Evolutionary conservation across 495 filamentous ascomycete genomes (phyloP), one percentile per base, ranked within the genome.

Genomic region (Xylaria telfairii): DNA sequence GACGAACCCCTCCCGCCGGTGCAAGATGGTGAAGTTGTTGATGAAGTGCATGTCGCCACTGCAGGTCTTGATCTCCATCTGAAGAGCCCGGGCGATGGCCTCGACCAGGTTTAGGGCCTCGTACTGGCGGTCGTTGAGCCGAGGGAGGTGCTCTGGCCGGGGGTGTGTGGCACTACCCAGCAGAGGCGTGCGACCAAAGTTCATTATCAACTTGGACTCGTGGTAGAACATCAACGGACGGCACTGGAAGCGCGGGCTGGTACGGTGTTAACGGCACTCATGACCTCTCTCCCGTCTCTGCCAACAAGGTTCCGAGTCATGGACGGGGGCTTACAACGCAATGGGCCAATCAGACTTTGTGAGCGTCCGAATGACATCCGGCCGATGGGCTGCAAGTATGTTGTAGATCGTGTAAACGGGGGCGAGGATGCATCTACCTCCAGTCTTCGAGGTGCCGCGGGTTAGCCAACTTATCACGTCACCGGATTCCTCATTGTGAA

Each of bases 1-100:
- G 61, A 83, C 80, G 71, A 91, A 92, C 63, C 84, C 88, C 71
- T 89, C 85, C 53, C 90, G 87, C 41, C 85, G 87, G 80, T 94
- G 92, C 67, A 93, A 84, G 60, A 93, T 80, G 42, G 86, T 86
- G 54, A 93, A 81, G 75, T 94, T 94, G 78, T 94, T 93, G 79
- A 92, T 87, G 78, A 91, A 92, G 72, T 90, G 89, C 69, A 94
- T 86, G 79, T 94, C 92, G 24, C 92, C 92, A 26, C 85, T 83
- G 70, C 86, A 80, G 5, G 81, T 83, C 68, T 81, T 78, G 56
- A 90, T 81, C 70, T 85, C 84, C 32, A 90, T 68, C 67, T 85
- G 81, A 67, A 88, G 84, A 49, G 88, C 86, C 67, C 79, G 78
- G 7, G 90, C 90, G 51, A 87, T 84, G 61, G 84, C 83, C 76